Evolutionary conservation across 2,329 filamentous ascomycete genomes (phyloP).

Genomic region (Byssothecium circinans): DNA sequence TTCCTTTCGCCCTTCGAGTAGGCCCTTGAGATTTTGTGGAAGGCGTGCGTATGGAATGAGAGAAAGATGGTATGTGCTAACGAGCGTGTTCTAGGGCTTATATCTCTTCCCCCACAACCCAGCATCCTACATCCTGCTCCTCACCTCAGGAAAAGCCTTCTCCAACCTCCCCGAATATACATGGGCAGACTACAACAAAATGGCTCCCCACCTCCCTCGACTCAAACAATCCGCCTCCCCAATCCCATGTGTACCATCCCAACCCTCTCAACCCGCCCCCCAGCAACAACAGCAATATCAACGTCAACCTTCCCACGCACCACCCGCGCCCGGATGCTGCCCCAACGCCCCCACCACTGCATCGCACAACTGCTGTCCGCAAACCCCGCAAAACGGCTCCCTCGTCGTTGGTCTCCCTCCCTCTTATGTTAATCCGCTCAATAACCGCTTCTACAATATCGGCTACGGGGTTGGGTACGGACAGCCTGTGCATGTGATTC

Average conservation of each 20-base stretch:
- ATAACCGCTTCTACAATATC: too few relatives aligned
- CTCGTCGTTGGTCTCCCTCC: too few relatives aligned
- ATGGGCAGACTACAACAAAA: constrained; percentile 37
- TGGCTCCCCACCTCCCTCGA: constrained; percentile 25
- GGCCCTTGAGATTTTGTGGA: too few relatives aligned
- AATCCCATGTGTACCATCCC: constrained; percentile 26
- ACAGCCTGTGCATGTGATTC: too few relatives aligned
- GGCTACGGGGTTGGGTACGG: too few relatives aligned
- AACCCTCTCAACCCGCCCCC: neutral
- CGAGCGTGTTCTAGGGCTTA: constrained; percentile 26
- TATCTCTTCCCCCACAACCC: constrained; percentile 32
- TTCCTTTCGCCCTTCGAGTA: neutral
- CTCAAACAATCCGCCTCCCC: constrained; percentile 23
- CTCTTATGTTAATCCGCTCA: too few relatives aligned
- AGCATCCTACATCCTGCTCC: constrained; percentile 31
- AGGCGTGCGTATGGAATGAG: too few relatives aligned
- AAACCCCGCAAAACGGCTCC: too few relatives aligned
- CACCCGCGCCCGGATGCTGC: too few relatives aligned
- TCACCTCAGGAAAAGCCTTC: constrained; percentile 31
- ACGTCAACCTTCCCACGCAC: neutral
- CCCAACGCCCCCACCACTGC: too few relatives aligned
- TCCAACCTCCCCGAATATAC: constrained; percentile 38
- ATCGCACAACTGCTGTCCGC: too few relatives aligned
- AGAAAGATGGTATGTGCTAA: neutral
- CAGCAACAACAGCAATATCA: neutral